Evolutionary conservation across 441 rosid genomes (phyloP), one percentile per base, ranked within the genome.

Genomic region (Capsella rubella): DNA sequence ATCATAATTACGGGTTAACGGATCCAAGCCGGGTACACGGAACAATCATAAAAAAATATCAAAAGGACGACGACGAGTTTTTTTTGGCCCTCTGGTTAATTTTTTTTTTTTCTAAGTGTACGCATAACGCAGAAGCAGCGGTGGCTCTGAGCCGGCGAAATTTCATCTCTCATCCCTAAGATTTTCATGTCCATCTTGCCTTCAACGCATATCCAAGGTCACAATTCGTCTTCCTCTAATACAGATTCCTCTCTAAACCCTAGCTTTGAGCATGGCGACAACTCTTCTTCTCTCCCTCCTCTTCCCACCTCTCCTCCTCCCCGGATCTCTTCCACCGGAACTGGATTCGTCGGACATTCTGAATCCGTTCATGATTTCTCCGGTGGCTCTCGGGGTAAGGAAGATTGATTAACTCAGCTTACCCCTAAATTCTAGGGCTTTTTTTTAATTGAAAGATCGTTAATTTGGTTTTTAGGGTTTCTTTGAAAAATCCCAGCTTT

Each of bases 141-240:
- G 64, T 60, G 81, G 78, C 80, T 56, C 75, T 71, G 68, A 82
- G 80, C 82, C 79, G 80, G 74, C 75, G 50, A 67, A 64, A 16
- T 50, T 43, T 13, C 28, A 5, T 28, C 45, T 37, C 13, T 34
- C 75, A 63, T 60, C 81, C 73, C 72, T 64, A 76, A 75, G 57
- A 74, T 35, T 89, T 95, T 95, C 95, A 95, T 93, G 99, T 93
- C 98, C 99, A 91, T 90, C 95, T 89, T 84, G 93, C 93, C 96
- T 83, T 89, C 88, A 79, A 54, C 91, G 70, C 82, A 86, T 65
- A 56, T 83, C 21, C 84, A 84, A 87, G 88, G 87, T 81, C 81
- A 84, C 80, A 75, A 67, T 8, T 81, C 95, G 61, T 79, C 90
- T 43, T 80, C 87, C 8, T 79, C 88, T 6, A 27, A 80, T 57